These are phyloP conservation scores for Penicillium griseofulvum DNA, from an alignment of 2,329 filamentous ascomycete genomes.

Conservation along the genomic window DNA sequence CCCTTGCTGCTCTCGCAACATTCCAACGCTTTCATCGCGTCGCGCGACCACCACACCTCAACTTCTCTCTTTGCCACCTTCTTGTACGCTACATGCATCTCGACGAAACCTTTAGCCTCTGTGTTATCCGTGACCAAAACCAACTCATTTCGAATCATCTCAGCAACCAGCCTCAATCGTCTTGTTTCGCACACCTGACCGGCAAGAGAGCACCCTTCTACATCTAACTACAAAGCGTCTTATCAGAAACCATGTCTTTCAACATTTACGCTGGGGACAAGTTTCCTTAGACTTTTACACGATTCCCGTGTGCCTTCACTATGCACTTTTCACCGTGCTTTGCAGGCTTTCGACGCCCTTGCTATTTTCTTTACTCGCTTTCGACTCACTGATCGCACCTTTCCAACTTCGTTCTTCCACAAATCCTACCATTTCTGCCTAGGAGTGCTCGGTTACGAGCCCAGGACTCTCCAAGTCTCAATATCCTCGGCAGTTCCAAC, in stretches of 20 bases:
- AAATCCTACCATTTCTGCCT: neutral
- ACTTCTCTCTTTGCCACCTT: constrained; percentile 1
- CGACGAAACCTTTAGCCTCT: neutral
- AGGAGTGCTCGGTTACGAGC: neutral
- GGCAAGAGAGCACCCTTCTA: constrained; percentile 2
- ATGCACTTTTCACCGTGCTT: constrained; percentile 31
- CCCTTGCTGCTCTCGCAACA: constrained; percentile 4
- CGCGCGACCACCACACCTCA: constrained; percentile 6
- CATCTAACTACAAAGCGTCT: constrained; percentile 4
- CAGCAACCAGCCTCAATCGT: neutral
- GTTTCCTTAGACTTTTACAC: constrained; percentile 28
- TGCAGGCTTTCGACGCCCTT: constrained; percentile 35
- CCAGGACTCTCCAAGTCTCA: neutral
- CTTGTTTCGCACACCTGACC: neutral
- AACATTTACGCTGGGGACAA: constrained; percentile 24
- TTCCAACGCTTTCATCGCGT: constrained; percentile 21
- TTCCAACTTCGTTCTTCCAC: neutral
- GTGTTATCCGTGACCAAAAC: neutral
- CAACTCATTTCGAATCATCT: neutral
- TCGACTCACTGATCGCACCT: constrained; percentile 10
- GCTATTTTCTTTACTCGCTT: constrained; percentile 6
- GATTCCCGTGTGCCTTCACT: constrained; percentile 26
- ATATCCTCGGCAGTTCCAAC: neutral
- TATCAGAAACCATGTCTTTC: constrained; percentile 24
- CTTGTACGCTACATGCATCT: constrained; percentile 5